These are phyloP conservation scores for Tetrahymena elliotti DNA, from an alignment of 73 alveolate species.

Conservation along the genomic window DNA sequence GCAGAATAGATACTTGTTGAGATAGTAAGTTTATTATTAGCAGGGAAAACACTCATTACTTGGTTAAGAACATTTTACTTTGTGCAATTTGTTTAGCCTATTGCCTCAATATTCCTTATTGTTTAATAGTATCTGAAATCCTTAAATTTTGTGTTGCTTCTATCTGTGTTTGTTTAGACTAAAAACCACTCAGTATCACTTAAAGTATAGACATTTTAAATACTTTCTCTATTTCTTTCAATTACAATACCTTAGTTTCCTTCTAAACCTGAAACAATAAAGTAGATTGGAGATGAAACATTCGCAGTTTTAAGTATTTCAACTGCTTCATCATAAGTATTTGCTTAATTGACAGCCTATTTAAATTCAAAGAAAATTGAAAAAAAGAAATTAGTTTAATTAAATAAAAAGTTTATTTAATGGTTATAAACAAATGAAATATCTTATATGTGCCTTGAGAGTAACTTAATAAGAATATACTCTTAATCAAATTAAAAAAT, in stretches of 20 bases:
- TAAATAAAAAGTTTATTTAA: not conserved
- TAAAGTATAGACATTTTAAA: not conserved
- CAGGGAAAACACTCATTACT: not conserved
- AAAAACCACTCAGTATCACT: not conserved
- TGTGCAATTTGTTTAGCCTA: not conserved
- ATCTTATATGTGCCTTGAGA: not conserved
- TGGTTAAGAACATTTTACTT: not conserved
- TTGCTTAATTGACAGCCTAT: not conserved
- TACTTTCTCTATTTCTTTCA: not conserved
- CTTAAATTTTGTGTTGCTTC: not conserved
- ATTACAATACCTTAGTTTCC: not conserved
- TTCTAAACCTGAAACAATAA: not conserved
- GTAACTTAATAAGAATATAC: not conserved
- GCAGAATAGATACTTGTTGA: not conserved
- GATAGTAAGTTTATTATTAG: not conserved
- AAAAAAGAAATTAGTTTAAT: not conserved
- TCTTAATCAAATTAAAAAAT: not conserved
- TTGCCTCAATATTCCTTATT: not conserved
- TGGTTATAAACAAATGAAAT: not conserved
- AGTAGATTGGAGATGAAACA: not conserved
- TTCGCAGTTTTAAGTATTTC: not conserved
- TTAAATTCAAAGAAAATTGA: not conserved
- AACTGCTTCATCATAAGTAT: not conserved
- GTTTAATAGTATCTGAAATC: not conserved
- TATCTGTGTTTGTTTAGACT: not conserved